These are phyloP conservation scores for Silybum marianum DNA, from an alignment of 129 eudicot species.

Conservation along the genomic window DNA sequence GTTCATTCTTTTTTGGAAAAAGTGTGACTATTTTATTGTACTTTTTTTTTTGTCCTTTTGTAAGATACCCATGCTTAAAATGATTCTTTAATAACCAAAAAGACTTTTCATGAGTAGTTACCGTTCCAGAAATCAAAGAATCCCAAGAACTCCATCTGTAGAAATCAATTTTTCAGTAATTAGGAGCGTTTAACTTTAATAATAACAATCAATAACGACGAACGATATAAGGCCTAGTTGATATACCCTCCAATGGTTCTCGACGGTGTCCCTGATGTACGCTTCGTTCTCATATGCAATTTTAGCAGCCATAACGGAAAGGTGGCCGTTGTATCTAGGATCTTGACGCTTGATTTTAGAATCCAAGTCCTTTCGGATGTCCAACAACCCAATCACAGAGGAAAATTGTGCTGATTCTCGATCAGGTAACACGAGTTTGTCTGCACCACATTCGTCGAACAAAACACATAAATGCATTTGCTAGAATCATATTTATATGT, in stretches of 20 bases:
- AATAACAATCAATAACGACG: background rate
- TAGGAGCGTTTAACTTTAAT: background rate
- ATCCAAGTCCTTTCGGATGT: slow-evolving; percentile 48
- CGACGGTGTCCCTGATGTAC: slow-evolving; percentile 43
- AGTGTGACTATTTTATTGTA: no score
- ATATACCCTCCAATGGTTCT: slow-evolving; percentile 63
- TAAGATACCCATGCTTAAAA: background rate
- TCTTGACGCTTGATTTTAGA: slow-evolving; percentile 44
- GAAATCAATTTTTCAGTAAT: slow-evolving; percentile 12
- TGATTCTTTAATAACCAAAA: background rate
- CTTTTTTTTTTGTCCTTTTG: no score
- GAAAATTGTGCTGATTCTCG: slow-evolving; percentile 33
- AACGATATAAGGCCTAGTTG: background rate
- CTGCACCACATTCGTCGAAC: slow-evolving; percentile 15
- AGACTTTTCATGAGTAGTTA: slow-evolving; percentile 3
- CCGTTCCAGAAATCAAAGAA: slow-evolving; percentile 57
- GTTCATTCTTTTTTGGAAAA: no score
- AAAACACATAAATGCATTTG: background rate
- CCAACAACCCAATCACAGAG: slow-evolving; percentile 32
- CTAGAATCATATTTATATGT: no score
- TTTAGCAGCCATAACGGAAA: slow-evolving; percentile 69
- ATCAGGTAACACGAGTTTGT: slow-evolving; percentile 34
- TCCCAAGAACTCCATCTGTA: slow-evolving; percentile 57
- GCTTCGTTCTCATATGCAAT: slow-evolving; percentile 61
- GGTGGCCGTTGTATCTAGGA: slow-evolving; percentile 47